Base-by-base conservation (phyloP, 768 basidiomycete genomes). In the Pleurotus ostreatus region DNA sequence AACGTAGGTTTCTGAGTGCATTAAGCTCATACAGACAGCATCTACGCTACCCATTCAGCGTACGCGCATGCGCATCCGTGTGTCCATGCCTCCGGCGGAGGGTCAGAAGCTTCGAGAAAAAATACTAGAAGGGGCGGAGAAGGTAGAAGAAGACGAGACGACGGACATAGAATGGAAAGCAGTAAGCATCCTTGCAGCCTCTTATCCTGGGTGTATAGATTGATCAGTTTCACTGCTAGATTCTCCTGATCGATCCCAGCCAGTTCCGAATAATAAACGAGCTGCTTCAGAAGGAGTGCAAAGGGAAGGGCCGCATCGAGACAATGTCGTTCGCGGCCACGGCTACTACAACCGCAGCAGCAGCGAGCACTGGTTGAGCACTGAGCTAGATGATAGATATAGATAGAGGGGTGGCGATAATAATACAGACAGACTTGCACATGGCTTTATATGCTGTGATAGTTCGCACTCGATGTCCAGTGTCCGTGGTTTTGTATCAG, bases 31-130 rank as follows among this genome's bases (percentile, higher is more conserved):
- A 18, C 92, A 96, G 65, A 76, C 84, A 1, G 82, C 87, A 45
- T 89, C 89, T 0, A 89, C 84, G n/a, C 78, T 99, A 9, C 93
- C 94, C 0, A 96, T 99, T 57, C 89, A 96, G 64, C 82, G 95
- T 45, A 92, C 95, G 5, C 79, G 89, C 49, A 98, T 99, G 97
- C 83, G 94, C 13, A 81, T 99, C 4, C 83, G 92, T 34, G 80
- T 98, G 16, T 79, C 83, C 3, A 79, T 98, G 68, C 89, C 94
- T 1, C 68, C 69, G 4, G 68, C 66, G 5, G 89, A 93, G 55
- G 85, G 79, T 18, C 84, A 87, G 62, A 74, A 78, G 25, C 70
- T 97, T 20, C 82, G 84, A 55, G 84, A 88, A 52, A 83, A 84
- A 70, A 72, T 99, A 3, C 60, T 87, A 18, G 84, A 85, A 61